Evolutionary conservation across 805 yeast species (phyloP).

Genomic region (Wickerhamiella bombiphila): DNA sequence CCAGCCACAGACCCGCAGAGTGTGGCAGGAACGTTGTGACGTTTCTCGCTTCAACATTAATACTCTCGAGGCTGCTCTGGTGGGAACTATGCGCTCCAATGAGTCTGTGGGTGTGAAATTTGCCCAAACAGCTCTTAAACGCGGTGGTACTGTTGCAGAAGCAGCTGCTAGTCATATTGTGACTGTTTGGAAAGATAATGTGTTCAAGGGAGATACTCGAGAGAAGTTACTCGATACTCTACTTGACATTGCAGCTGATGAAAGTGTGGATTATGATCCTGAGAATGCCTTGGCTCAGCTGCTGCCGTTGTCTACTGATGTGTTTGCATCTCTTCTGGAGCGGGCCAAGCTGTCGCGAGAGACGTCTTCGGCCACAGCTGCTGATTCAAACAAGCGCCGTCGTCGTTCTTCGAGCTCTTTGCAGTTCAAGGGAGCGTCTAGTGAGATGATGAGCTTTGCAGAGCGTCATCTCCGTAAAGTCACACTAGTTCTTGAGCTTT

Average conservation of each 20-base stretch:
- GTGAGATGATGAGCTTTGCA: constrained; percentile 56
- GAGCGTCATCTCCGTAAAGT: constrained; percentile 62
- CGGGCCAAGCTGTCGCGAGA: constrained; percentile 38
- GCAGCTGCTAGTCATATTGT: constrained; percentile 38
- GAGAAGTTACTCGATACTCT: constrained; percentile 43
- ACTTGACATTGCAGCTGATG: constrained; percentile 38
- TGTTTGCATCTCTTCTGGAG: constrained; percentile 45
- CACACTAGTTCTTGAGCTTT: constrained; percentile 63
- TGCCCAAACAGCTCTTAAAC: constrained; percentile 35
- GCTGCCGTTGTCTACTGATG: constrained; percentile 39
- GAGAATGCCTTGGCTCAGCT: constrained; percentile 32
- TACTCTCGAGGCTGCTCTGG: constrained; percentile 42
- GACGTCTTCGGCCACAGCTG: constrained; percentile 9
- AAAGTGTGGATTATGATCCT: constrained; percentile 32
- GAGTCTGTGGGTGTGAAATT: constrained; percentile 55
- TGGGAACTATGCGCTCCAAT: constrained; percentile 44
- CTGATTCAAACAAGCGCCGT: constrained; percentile 36
- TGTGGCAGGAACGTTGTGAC: constrained; percentile 10
- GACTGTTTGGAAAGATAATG: constrained; percentile 34
- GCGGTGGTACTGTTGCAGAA: constrained; percentile 28
- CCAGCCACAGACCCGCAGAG: constrained; percentile 12
- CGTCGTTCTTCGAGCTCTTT: constrained; percentile 57
- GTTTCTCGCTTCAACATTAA: constrained; percentile 28
- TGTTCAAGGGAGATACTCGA: constrained; percentile 43
- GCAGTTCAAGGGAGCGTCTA: constrained; percentile 33